Base-by-base conservation (phyloP, 139 green algal genomes). In the Axilococcus clingmanii region DNA sequence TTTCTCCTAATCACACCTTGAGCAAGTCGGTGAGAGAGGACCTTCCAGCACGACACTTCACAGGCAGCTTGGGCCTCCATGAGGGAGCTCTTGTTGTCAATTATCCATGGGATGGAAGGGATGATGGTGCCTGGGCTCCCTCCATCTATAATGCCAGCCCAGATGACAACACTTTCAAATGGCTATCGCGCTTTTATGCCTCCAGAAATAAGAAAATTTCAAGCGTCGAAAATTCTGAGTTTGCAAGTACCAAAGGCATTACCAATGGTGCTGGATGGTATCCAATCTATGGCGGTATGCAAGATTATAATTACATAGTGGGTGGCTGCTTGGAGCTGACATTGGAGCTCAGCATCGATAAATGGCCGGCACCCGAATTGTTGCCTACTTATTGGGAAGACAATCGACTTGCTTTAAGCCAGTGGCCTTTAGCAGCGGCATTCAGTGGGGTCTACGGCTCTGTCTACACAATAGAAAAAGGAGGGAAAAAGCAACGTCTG, bases 231-330 rank as follows among this genome's bases (percentile, higher is more conserved):
- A 73, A 65, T 52, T 34, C 71, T 48, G 75, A 94, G 61, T 96
- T 96, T 37, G 28, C 38, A 0, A 65, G 64, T 6, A 44, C 35
- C 15, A 15, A 22, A 14, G 87, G 87, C 43, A 86, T 90, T 45
- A 94, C 82, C 35, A 96, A 96, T 47, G 88, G 88, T 17, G 85
- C 86, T 0, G 52, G 68, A 27, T 96, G 88, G 88, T 97, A 95
- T 68, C 80, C 85, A 1, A 56, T 97, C 50, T 92, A 88, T 38
- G 84, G 87, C 12, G 76, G 78, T 60, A 83, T 91, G 77, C 83
- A 94, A 67, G 82, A 94, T 70, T 95, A 79, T 79, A 82, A 87
- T 52, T 96, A 97, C 63, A 9, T 95, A 7, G 65, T 60, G 11
- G 74, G 35, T 2, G 54, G 56, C 30, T 92, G 76, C 60, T 68